Evolutionary conservation across 495 filamentous ascomycete genomes (phyloP).

Genomic region (Neurospora tetrasperma): DNA sequence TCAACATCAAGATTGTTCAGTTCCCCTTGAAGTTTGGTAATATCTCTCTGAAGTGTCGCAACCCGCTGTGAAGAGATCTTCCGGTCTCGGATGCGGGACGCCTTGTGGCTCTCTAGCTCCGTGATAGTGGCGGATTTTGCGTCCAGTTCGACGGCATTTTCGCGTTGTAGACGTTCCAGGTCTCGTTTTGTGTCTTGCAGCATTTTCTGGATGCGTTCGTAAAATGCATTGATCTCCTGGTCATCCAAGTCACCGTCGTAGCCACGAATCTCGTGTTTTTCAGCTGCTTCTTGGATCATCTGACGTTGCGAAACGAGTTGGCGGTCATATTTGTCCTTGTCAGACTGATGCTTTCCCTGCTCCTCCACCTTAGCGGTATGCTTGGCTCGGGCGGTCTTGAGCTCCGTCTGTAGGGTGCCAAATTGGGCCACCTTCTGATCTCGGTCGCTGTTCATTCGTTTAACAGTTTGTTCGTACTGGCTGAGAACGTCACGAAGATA

Average conservation of each 20-base stretch:
- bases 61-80: conserved; percentile 59
- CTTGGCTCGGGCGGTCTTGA: conserved; percentile 45
- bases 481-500: conserved; percentile 66
- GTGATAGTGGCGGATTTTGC: conserved; percentile 55
- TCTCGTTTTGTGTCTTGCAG: conserved; percentile 66
- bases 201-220: conserved; percentile 62
- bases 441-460: conserved; percentile 51
- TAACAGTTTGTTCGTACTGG: conserved; percentile 67
- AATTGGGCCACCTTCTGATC: conserved; percentile 52
- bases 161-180: conserved; percentile 61
- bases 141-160: conserved; percentile 59
- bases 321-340: conserved; percentile 76
- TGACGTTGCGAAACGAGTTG: conserved; percentile 57
- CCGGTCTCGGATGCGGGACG: conserved; percentile 59
- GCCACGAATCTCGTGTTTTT: conserved; percentile 71
- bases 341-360: conserved; percentile 71
- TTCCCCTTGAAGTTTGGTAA: conserved; percentile 49
- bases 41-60: conserved; percentile 55
- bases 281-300: conserved; percentile 68
- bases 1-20: conserved; percentile 65
- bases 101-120: conserved; percentile 57
- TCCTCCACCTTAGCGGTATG: conserved; percentile 70
- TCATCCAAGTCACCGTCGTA: conserved; percentile 74
- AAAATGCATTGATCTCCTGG: conserved; percentile 61
- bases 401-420: conserved; percentile 49